Evolutionary conservation across 768 basidiomycete genomes (phyloP).

Genomic region (Chiua virens): DNA sequence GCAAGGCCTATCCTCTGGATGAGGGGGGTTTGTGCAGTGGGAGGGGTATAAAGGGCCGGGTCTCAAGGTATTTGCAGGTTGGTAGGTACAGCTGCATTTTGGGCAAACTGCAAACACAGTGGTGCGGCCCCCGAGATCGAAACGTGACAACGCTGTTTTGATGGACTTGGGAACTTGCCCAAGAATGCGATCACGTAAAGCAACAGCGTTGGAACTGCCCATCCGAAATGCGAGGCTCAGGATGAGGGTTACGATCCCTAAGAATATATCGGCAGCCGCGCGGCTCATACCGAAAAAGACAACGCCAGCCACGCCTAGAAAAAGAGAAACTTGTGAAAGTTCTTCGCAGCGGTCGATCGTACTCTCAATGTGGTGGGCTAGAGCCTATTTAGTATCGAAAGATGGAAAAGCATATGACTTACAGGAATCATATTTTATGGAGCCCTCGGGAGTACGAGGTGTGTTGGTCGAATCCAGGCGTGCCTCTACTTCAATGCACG

Average conservation of each 20-base stretch:
- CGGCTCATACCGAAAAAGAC: constrained; percentile 16
- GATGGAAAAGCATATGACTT: too few relatives aligned
- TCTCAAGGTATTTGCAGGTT: not conserved
- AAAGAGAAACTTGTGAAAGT: constrained; percentile 19
- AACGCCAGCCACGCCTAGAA: constrained; percentile 18
- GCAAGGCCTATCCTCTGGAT: not conserved
- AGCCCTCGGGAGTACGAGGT: too few relatives aligned
- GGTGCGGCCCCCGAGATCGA: too few relatives aligned
- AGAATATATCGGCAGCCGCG: constrained; percentile 14
- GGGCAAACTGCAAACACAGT: too few relatives aligned
- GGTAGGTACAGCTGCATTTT: too few relatives aligned
- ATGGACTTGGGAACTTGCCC: too few relatives aligned
- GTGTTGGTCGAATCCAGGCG: not conserved
- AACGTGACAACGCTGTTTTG: too few relatives aligned
- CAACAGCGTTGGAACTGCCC: not conserved
- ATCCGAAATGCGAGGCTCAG: constrained; percentile 4
- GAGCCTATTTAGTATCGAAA: not conserved
- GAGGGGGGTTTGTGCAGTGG: constrained; percentile 3
- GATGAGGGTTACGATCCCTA: constrained; percentile 14
- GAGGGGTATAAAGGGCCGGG: constrained; percentile 1
- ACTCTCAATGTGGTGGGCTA: constrained; percentile 3
- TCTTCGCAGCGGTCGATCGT: constrained; percentile 8
- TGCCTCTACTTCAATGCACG: not conserved
- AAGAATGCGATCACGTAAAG: too few relatives aligned
- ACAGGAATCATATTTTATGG: too few relatives aligned